These are phyloP conservation scores for Phytophthora podocarpi DNA, from an alignment of 352 stramenopile genomes.

Conservation along the genomic window DNA sequence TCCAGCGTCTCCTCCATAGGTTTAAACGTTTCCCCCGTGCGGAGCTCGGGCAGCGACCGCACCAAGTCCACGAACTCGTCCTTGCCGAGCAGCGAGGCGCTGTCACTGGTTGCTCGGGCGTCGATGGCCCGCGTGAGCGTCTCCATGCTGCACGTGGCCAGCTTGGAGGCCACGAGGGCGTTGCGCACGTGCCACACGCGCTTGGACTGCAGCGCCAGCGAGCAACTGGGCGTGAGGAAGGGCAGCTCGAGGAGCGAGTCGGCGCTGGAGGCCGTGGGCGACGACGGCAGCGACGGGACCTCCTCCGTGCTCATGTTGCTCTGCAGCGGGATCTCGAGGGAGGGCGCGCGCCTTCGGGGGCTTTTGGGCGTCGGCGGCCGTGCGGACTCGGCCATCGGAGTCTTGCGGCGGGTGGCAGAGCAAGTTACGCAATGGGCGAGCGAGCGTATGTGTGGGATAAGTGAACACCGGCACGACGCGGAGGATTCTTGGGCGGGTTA, in stretches of 20 bases:
- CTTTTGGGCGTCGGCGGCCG: slow-evolving; percentile 11
- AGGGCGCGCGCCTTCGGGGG: slow-evolving; percentile 15
- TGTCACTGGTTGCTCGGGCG: slow-evolving; percentile 28
- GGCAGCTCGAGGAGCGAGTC: slow-evolving; percentile 62
- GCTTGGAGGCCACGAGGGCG: slow-evolving; percentile 67
- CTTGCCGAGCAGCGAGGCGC: slow-evolving; percentile 34
- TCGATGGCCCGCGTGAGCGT: slow-evolving; percentile 44
- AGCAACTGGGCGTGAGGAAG: slow-evolving; percentile 59
- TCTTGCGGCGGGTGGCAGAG: not conserved
- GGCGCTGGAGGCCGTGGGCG: slow-evolving; percentile 43
- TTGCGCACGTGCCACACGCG: slow-evolving; percentile 71
- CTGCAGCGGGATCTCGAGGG: slow-evolving; percentile 48
- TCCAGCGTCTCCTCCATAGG: slow-evolving; percentile 68
- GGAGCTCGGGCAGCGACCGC: slow-evolving; percentile 54
- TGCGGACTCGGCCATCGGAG: slow-evolving; percentile 15
- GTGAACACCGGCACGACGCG: no score
- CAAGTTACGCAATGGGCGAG: slow-evolving; percentile 11
- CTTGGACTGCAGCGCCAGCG: slow-evolving; percentile 74
- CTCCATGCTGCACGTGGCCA: slow-evolving; percentile 51
- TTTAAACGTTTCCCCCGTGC: slow-evolving; percentile 61
- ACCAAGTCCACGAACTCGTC: slow-evolving; percentile 72
- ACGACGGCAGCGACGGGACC: slow-evolving; percentile 61
- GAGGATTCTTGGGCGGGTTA: no score
- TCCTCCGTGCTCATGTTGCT: slow-evolving; percentile 58
- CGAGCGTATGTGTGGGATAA: no score